These are phyloP conservation scores for Aspergillus pseudoterreus DNA, from an alignment of 2,329 filamentous ascomycete genomes.

Conservation along the genomic window DNA sequence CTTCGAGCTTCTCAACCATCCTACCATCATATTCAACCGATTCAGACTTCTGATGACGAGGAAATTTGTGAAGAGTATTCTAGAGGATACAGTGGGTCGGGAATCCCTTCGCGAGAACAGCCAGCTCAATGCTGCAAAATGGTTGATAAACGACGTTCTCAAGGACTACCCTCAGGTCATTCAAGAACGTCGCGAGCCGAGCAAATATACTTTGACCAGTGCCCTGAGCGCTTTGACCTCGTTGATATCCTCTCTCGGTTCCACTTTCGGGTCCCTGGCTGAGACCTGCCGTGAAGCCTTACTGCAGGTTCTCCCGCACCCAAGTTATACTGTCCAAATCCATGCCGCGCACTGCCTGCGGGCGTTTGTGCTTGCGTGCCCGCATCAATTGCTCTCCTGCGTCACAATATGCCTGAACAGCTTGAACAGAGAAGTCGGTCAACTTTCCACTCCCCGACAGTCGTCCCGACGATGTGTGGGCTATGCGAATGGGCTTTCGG, in stretches of 20 bases:
- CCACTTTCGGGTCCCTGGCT: constrained; percentile 73
- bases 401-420: constrained; percentile 97
- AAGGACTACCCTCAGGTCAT: constrained; percentile 92
- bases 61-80: constrained; percentile 75
- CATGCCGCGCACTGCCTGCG: constrained; percentile 83
- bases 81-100: constrained; percentile 78
- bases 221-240: constrained; percentile 75
- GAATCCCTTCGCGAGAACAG: constrained; percentile 85
- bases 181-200: constrained; percentile 82
- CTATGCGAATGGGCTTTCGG: constrained; percentile 86
- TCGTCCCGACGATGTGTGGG: constrained; percentile 81
- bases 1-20: constrained; percentile 71
- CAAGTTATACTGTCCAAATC: constrained; percentile 93
- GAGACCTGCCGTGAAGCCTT: constrained; percentile 83
- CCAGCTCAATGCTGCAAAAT: constrained; percentile 75
- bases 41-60: constrained; percentile 83
- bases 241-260: constrained; percentile 74
- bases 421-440: constrained; percentile 76
- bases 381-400: constrained; percentile 84
- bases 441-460: constrained; percentile 70
- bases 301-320: constrained; percentile 86
- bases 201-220: constrained; percentile 77
- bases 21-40: constrained; percentile 74
- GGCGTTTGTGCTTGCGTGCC: constrained; percentile 82
- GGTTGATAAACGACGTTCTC: constrained; percentile 79